These are phyloP conservation scores for Beauveria medogensis DNA, from an alignment of 2,329 filamentous ascomycete species.

Conservation along the genomic window DNA sequence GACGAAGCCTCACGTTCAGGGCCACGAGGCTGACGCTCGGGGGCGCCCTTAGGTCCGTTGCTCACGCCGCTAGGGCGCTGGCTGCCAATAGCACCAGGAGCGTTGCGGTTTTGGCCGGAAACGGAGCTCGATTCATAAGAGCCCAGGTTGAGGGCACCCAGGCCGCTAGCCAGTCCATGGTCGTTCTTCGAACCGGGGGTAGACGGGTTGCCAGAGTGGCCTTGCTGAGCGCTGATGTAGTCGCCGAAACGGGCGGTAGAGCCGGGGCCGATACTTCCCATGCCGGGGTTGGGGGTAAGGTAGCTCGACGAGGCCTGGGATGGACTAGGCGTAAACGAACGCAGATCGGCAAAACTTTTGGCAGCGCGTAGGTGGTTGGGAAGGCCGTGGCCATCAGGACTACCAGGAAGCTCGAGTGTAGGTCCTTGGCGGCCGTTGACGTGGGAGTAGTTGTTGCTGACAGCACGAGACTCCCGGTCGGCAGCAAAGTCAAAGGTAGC, in stretches of 20 bases:
- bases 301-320: conserved; percentile 81
- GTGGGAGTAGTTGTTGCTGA: conserved; percentile 59
- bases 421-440: conserved; percentile 73
- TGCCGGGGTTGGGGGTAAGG: conserved; percentile 29
- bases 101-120: conserved; percentile 34
- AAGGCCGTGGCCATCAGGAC: conserved; percentile 53
- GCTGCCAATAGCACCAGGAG: conserved; percentile 57
- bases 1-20: conserved; percentile 51
- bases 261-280: conserved; percentile 46
- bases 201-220: conserved; percentile 26
- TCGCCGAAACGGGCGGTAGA: conserved; percentile 37
- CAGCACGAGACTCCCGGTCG: conserved; percentile 58
- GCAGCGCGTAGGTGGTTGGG: conserved; percentile 81
- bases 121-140: conserved; percentile 37
- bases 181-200: conserved; percentile 33
- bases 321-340: conserved; percentile 90
- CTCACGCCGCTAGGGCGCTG: conserved; percentile 46
- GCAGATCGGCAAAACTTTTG: conserved; percentile 93
- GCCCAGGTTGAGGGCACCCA: conserved; percentile 44
- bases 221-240: conserved; percentile 33
- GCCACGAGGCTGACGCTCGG: conserved; percentile 56
- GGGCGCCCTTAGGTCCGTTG: conserved; percentile 35
- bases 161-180: conserved; percentile 36
- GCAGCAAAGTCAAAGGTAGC: conserved; percentile 97
- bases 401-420: conserved; percentile 82